Percentiles rank a stretch among this genome's conserved stretches.
Conservation (phyloP, 148 eudicot species). For the Heliosperma pusillum region DNA sequence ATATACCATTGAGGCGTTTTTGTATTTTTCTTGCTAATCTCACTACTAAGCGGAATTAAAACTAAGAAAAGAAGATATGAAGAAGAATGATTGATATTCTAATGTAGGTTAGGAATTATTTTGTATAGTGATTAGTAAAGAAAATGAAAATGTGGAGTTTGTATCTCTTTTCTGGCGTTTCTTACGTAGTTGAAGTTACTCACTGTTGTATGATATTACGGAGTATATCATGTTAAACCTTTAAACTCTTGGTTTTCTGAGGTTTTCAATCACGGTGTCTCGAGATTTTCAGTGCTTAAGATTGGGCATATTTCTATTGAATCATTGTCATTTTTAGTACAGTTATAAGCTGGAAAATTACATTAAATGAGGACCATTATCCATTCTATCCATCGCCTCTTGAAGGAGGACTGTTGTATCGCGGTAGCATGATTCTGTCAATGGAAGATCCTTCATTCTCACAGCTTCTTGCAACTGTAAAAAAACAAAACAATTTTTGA, state of each 20-base stretch:
- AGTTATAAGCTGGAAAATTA: background rate
- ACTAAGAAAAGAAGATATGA: background rate
- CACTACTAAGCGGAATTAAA: slow-evolving; percentile 8
- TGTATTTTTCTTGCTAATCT: slow-evolving; percentile 32
- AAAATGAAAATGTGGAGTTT: slow-evolving; percentile 31
- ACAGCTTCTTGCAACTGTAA: slow-evolving; percentile 60
- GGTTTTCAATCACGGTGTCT: background rate
- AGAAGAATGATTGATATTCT: slow-evolving; percentile 27
- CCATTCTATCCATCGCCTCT: slow-evolving; percentile 71
- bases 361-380: slow-evolving; percentile 7
- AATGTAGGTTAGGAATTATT: slow-evolving; percentile 42
- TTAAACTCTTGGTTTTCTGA: slow-evolving; percentile 9
- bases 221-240: slow-evolving; percentile 7
- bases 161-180: slow-evolving; percentile 25
- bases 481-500: background rate
- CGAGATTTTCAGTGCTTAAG: background rate
- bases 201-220: slow-evolving; percentile 31
- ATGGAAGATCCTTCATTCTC: slow-evolving; percentile 42
- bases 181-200: slow-evolving; percentile 22
- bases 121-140: slow-evolving; percentile 38
- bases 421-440: slow-evolving; percentile 42
- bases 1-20: slow-evolving; percentile 24
- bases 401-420: slow-evolving; percentile 59
- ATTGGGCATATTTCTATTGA: background rate
- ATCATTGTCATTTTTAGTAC: slow-evolving; percentile 11